Conservation (phyloP, 2,329 filamentous ascomycete genomes). For the Sarocladium brachiariae region DNA sequence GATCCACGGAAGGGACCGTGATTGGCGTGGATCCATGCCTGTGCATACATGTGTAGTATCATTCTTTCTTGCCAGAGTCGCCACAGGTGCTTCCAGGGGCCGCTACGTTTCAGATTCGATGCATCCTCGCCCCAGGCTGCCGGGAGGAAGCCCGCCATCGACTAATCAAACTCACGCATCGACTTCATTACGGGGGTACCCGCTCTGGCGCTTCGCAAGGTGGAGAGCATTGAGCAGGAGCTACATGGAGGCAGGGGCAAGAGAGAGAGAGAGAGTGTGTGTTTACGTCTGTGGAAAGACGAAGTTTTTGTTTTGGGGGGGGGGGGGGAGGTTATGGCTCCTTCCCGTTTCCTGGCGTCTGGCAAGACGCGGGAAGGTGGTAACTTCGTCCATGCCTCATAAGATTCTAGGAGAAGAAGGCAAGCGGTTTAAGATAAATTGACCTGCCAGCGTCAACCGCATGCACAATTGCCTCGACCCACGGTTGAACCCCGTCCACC, state of each 20-base stretch:
- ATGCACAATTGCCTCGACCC: too few relatives aligned
- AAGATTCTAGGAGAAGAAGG: neutral
- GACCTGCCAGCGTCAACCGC: too few relatives aligned
- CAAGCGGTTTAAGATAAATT: neutral
- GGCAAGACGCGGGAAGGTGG: neutral
- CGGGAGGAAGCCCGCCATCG: neutral
- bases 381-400: neutral
- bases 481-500: too few relatives aligned
- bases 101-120: slow-evolving; percentile 6
- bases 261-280: too few relatives aligned
- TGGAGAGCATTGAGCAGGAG: too few relatives aligned
- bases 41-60: too few relatives aligned
- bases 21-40: slow-evolving; percentile 5
- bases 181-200: neutral
- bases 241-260: too few relatives aligned
- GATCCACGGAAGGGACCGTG: slow-evolving; percentile 4
- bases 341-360: neutral
- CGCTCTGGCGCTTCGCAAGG: neutral
- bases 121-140: slow-evolving; percentile 3
- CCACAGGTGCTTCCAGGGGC: neutral
- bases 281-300: too few relatives aligned
- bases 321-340: neutral
- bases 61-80: too few relatives aligned
- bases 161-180: neutral
- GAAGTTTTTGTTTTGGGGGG: too few relatives aligned